Evolutionary conservation across 1,284 basidiomycete species (phyloP).

Genomic region (Cryptococcus wingfieldii): DNA sequence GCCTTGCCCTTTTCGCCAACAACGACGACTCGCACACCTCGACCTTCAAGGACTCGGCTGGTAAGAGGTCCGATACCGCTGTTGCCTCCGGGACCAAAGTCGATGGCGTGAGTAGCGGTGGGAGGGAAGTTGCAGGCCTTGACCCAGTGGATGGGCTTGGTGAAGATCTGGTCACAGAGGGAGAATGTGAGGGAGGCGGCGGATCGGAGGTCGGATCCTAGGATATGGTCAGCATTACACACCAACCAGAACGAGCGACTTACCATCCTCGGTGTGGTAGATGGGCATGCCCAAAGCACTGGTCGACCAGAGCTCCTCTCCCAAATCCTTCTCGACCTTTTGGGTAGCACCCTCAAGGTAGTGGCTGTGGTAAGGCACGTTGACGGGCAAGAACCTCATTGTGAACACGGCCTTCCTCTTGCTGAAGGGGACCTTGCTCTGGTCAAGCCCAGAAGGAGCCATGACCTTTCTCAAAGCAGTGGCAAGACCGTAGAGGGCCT

Average conservation of each 20-base stretch:
- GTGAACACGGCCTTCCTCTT: conserved; percentile 93
- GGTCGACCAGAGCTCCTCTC: conserved; percentile 74
- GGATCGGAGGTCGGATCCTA: conserved; percentile 76
- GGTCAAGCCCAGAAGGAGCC: conserved; percentile 81
- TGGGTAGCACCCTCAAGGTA: conserved; percentile 71
- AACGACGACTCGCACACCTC: conserved; percentile 83
- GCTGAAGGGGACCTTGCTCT: conserved; percentile 88
- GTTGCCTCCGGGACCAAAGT: conserved; percentile 92
- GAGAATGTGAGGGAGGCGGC: conserved; percentile 68
- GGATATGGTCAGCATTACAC: conserved; percentile 7
- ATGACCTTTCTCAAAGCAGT: conserved; percentile 83
- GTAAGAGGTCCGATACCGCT: conserved; percentile 91
- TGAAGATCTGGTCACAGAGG: conserved; percentile 90
- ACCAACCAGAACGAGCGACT: conserved; percentile 40
- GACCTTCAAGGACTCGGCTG: conserved; percentile 83
- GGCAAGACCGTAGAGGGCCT: conserved; percentile 89
- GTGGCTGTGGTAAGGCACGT: conserved; percentile 89
- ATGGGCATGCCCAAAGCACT: conserved; percentile 76
- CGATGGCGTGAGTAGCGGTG: conserved; percentile 86
- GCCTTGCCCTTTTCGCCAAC: conserved; percentile 80
- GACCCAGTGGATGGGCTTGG: conserved; percentile 84
- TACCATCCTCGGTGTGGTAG: conserved; percentile 87
- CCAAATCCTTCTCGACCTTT: conserved; percentile 69
- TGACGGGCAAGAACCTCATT: conserved; percentile 87
- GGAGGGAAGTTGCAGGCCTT: conserved; percentile 84